Percentiles rank a stretch among this genome's conserved stretches.
phyloP scores from a whole-genome alignment of 495 filamentous ascomycete genomes.

The Xylaria castorea region DNA sequence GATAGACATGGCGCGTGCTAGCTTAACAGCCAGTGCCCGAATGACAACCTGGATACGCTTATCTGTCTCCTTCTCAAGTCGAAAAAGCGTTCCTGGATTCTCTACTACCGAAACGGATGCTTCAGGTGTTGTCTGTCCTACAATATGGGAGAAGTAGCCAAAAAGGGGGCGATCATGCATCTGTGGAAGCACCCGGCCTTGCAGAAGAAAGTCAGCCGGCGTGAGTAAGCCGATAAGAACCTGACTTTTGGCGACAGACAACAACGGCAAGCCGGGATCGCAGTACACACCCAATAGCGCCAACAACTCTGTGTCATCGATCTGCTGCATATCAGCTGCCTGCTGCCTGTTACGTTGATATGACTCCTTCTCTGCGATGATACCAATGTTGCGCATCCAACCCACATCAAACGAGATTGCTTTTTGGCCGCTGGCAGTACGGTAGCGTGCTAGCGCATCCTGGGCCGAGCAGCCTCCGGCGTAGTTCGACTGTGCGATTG shows the following conservation, averaged over 20 bases:
- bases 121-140: conserved; percentile 27
- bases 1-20: background rate
- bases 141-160: conserved; percentile 32
- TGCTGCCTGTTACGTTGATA: background rate
- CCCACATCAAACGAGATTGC: conserved; percentile 44
- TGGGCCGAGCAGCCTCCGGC: conserved; percentile 65
- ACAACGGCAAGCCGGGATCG: background rate
- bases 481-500: conserved; percentile 62
- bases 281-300: background rate
- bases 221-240: conserved; percentile 20
- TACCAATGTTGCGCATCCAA: conserved; percentile 3
- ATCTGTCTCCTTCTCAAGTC: conserved; percentile 20
- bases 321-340: background rate
- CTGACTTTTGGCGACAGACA: conserved; percentile 29
- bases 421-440: conserved; percentile 42
- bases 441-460: conserved; percentile 53
- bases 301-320: background rate
- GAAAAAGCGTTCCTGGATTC: conserved; percentile 30
- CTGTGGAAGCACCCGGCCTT: conserved; percentile 7
- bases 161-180: conserved; percentile 38
- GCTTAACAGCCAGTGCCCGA: background rate
- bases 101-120: conserved; percentile 26
- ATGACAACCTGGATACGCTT: background rate
- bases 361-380: background rate
- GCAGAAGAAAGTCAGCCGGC: background rate